Evolutionary conservation across 345 rosid species (phyloP), one percentile per base, ranked within the genome.

Genomic region (Hibiscus syriacus): DNA sequence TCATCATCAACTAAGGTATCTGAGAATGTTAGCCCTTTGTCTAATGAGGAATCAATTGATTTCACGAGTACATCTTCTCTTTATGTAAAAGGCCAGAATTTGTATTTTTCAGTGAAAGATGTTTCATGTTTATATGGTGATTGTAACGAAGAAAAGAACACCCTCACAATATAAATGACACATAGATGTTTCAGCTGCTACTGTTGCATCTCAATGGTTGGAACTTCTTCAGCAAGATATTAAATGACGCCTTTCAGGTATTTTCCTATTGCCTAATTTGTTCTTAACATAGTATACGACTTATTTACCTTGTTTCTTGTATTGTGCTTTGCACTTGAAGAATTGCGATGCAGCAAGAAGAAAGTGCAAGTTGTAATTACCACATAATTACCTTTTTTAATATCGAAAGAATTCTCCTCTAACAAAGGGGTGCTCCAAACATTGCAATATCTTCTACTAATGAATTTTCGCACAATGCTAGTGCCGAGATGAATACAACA

Each of bases 201-300:
- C 77, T n/a, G 86, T 91, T 64, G 94, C 99, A 66, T 85, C 96
- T 23, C 99, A 91, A n/a, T n/a, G n/a, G n/a, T n/a, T n/a, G n/a
- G n/a, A n/a, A n/a, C n/a, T n/a, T n/a, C n/a, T n/a, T n/a, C 87
- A 90, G 66, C 98, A 93, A 80, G 97, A 93, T 83, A 81, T 91
- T 62, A 89, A 79, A 68, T 95, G 96, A 67, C 90, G 97, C 14
- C 86, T 94, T 64, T 78, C 91, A 70, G 99, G 99, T 94, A 76
- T 11, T 66, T 5, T 54, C 70, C 41, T 14, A 16, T 70, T 25
- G 38, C 23, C 46, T 49, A 38, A 55, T 36, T 49, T 22, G 34
- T 43, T 52, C 38, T 19, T 16, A 58, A 34, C 14, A 10, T 22
- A 6, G 23, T 45, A 59, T 48, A 65, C 50, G 50, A 6, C 25